These are phyloP conservation scores for Fusarium miscanthi DNA, from an alignment of 2,329 filamentous ascomycete genomes.

Conservation along the genomic window DNA sequence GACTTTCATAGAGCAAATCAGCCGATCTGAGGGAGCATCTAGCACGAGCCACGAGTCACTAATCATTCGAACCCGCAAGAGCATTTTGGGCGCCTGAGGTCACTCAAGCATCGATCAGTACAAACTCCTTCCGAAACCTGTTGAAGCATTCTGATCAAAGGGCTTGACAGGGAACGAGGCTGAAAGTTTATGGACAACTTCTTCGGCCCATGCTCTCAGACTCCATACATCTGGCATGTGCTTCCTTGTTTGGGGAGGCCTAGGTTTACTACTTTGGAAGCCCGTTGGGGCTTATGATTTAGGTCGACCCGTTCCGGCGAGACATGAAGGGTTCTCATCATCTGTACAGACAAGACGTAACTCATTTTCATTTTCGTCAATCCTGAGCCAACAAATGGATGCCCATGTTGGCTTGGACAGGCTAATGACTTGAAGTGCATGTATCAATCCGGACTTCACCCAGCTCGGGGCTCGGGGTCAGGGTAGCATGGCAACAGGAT, in stretches of 20 bases:
- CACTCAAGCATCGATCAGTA: accelerated
- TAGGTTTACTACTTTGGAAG: neutral
- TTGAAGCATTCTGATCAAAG: neutral
- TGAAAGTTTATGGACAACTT: neutral
- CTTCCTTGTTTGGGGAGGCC: neutral
- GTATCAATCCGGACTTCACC: neutral
- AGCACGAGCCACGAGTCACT: neutral
- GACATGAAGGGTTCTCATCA: neutral
- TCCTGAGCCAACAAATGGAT: no score
- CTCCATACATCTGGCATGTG: neutral
- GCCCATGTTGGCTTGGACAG: neutral
- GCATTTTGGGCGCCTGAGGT: no score
- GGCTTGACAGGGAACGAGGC: neutral
- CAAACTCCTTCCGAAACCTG: neutral
- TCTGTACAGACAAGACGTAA: neutral
- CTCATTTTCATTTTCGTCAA: no score
- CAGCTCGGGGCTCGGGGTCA: neutral
- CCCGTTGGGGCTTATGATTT: no score
- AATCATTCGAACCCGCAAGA: neutral
- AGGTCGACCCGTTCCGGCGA: neutral
- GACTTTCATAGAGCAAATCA: neutral
- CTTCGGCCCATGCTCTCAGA: neutral
- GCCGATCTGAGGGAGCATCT: neutral
- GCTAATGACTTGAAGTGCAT: neutral
- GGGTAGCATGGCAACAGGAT: neutral